Conservation (phyloP, 441 rosid genomes). For the Erodium trifolium region DNA sequence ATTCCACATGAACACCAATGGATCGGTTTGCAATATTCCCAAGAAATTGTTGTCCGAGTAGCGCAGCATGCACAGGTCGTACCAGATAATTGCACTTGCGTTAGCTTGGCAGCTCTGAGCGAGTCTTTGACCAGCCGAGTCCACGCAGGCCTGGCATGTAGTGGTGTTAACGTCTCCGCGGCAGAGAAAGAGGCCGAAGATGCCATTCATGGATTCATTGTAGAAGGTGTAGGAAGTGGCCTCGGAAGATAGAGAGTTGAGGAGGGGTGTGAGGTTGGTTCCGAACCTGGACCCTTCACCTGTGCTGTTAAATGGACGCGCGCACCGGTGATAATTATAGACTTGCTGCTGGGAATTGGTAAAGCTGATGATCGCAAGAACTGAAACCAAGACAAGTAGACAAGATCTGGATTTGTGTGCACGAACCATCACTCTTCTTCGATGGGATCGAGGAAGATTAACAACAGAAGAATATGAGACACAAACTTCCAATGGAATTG, state of each 20-base stretch:
- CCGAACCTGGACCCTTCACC: conserved; percentile 9
- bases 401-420: neutral
- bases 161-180: conserved; percentile 33
- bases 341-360: neutral
- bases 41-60: conserved; percentile 30
- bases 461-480: neutral
- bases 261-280: conserved; percentile 22
- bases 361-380: neutral
- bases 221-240: conserved; percentile 22
- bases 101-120: conserved; percentile 21
- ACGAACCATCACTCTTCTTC: neutral
- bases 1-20: conserved; percentile 10
- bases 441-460: neutral
- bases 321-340: conserved; percentile 21
- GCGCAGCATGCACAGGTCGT: conserved; percentile 33
- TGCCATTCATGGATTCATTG: conserved; percentile 20
- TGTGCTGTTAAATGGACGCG: neutral
- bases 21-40: conserved; percentile 11
- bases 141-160: conserved; percentile 33
- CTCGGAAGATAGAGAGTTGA: conserved; percentile 31
- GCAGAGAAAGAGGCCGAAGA: conserved; percentile 23
- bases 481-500: neutral
- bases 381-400: neutral
- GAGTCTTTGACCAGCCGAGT: conserved; percentile 20
- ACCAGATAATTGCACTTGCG: conserved; percentile 29